These are phyloP conservation scores for Meyerozyma smithsonii DNA, from an alignment of 1,139 yeast species.

Conservation along the genomic window DNA sequence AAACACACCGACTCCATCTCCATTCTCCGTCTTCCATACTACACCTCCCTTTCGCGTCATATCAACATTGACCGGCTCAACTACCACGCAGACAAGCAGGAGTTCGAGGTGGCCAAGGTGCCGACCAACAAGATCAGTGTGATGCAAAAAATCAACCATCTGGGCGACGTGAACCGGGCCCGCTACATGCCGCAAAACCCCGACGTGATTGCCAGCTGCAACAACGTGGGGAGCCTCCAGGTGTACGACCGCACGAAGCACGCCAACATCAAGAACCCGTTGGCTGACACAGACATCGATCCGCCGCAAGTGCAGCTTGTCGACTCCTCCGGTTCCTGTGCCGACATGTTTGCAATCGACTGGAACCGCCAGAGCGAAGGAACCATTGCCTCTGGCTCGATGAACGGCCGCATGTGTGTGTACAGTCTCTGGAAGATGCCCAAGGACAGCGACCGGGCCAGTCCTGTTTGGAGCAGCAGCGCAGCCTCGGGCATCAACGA, in stretches of 20 bases:
- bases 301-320: constrained; percentile 27
- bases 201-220: constrained; percentile 39
- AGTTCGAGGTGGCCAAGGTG: constrained; percentile 30
- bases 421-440: constrained; percentile 25
- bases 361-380: constrained; percentile 43
- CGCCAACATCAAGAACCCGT: constrained; percentile 16
- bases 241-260: constrained; percentile 53
- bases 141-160: constrained; percentile 38
- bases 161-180: constrained; percentile 41
- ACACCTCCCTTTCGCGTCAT: constrained; percentile 25
- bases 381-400: constrained; percentile 28
- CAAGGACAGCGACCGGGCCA: not conserved
- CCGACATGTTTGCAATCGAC: constrained; percentile 41
- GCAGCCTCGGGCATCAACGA: constrained; percentile 48
- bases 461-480: not conserved
- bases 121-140: constrained; percentile 25
- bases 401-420: constrained; percentile 32
- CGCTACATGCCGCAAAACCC: constrained; percentile 44
- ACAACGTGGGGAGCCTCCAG: constrained; percentile 35
- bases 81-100: constrained; percentile 37
- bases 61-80: constrained; percentile 30
- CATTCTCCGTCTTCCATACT: constrained; percentile 35
- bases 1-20: constrained; percentile 28
- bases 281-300: constrained; percentile 22
- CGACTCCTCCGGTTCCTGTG: constrained; percentile 8